Base-by-base conservation (phyloP, 176 grass and related monocot species). In the Lolium perenne region DNA sequence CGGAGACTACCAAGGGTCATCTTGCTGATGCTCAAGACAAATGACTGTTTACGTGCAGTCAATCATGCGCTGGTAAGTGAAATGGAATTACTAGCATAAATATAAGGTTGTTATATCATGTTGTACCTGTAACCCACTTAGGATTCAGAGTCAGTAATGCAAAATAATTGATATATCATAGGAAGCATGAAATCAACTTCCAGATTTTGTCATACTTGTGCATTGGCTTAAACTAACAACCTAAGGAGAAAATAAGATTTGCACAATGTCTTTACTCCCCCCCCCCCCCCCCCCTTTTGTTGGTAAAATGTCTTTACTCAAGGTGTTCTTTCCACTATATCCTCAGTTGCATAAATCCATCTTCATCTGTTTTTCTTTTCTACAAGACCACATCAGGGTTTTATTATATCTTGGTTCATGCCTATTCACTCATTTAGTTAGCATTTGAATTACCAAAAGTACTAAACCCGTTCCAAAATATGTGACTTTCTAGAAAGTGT, bases 11-110 rank as follows among this genome's bases (percentile, higher is more conserved):
- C 93, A n/a, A 92, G 88, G 55, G 93, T 94, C 26, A 98, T 98
- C 84, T 88, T 98, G 82, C 86, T 98, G 82, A 98, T 98, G 96
- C 88, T 98, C 38, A 98, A 98, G 87, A 98, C 96, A 65, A 98
- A 98, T 81, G 93, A 95, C 51, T 98, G 96, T 82, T 92, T 98
- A 83, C 90, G 93, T 51, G 75, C 93, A 68, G 89, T 98, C 21
- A 98, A 92, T 95, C 88, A 92, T 91, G 81, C 73, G 63, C 79
- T 98, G 86, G 96, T 98, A 87, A 91, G 91, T 56, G 23, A 61
- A 64, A 74, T 79, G 48, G 46, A 83, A 80, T 48, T 66, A 48
- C 18, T 47, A 58, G 12, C 22, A 71, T 83, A 79, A 62, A 78
- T 40, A 47, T 53, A n/a, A n/a, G 43, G 55, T 82, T 78, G 10